phyloP scores from a whole-genome alignment of 2,329 filamentous ascomycete genomes.

The Rhinocladiella mackenziei region DNA sequence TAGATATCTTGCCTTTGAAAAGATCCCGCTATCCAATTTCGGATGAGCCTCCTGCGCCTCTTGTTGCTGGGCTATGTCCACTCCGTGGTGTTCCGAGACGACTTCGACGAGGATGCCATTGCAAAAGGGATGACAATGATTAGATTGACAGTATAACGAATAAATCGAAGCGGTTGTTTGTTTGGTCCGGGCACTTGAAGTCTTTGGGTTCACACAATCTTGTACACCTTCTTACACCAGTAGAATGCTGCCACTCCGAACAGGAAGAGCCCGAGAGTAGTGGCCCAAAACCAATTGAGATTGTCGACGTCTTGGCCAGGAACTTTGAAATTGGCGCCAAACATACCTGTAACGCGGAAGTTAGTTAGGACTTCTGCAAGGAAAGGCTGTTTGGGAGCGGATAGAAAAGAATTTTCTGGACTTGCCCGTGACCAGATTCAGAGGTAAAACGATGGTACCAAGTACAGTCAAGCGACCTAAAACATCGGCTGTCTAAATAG shows the following conservation, averaged over 20 bases:
- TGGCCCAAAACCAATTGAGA: constrained; percentile 68
- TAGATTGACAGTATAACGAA: too few species aligned
- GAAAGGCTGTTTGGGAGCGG: too few species aligned
- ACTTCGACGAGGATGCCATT: too few species aligned
- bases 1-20: too few species aligned
- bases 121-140: too few species aligned
- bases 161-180: too few species aligned
- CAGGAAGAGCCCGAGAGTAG: constrained; percentile 68
- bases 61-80: too few species aligned
- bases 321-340: constrained; percentile 81
- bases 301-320: constrained; percentile 84
- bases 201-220: constrained; percentile 66
- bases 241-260: constrained; percentile 79
- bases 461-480: constrained; percentile 91
- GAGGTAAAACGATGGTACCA: constrained; percentile 92
- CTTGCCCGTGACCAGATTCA: constrained; percentile 98
- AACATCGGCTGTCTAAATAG: constrained; percentile 71
- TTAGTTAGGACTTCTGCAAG: constrained; percentile 1
- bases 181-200: too few species aligned
- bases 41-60: too few species aligned
- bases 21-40: too few species aligned
- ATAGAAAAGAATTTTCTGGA: constrained; percentile 53
- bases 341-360: constrained; percentile 5
- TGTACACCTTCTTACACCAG: constrained; percentile 78
- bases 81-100: too few species aligned